Conservation (phyloP, 208 protist species). For the Crithidia bombi region DNA sequence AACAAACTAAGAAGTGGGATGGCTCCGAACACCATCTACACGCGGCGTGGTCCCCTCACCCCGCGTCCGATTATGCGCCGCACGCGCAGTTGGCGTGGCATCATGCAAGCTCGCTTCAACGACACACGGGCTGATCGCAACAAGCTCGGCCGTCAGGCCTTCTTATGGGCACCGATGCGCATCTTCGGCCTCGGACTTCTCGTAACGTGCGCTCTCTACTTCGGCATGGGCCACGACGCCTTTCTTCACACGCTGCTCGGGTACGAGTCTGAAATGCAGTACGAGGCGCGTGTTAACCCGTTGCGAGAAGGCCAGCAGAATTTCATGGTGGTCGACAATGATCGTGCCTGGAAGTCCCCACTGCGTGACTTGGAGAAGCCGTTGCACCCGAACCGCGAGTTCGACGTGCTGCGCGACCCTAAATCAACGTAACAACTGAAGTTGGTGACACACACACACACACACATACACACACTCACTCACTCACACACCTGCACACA, state of each 20-base stretch:
- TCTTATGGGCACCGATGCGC: conserved; percentile 77
- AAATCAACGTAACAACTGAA: conserved; percentile 48
- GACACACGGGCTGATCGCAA: conserved; percentile 78
- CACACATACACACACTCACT: too few species aligned
- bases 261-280: conserved; percentile 92
- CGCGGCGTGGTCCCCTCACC: conserved; percentile 30
- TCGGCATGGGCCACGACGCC: conserved; percentile 74
- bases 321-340: conserved; percentile 57
- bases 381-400: conserved; percentile 69
- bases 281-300: conserved; percentile 86
- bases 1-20: too few species aligned
- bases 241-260: conserved; percentile 86
- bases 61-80: conserved; percentile 78
- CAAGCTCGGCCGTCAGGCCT: conserved; percentile 55
- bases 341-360: conserved; percentile 76
- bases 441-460: too few species aligned
- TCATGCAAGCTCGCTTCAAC: conserved; percentile 91
- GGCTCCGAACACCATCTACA: conserved; percentile 6
- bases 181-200: conserved; percentile 73
- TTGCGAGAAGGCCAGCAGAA: conserved; percentile 26
- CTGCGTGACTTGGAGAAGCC: conserved; percentile 77
- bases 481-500: too few species aligned
- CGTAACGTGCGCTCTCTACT: conserved; percentile 60
- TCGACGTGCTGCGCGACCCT: conserved; percentile 80
- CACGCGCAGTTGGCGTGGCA: conserved; percentile 88